These are phyloP conservation scores for Boletus bicolor DNA, from an alignment of 768 basidiomycete genomes.

Conservation along the genomic window DNA sequence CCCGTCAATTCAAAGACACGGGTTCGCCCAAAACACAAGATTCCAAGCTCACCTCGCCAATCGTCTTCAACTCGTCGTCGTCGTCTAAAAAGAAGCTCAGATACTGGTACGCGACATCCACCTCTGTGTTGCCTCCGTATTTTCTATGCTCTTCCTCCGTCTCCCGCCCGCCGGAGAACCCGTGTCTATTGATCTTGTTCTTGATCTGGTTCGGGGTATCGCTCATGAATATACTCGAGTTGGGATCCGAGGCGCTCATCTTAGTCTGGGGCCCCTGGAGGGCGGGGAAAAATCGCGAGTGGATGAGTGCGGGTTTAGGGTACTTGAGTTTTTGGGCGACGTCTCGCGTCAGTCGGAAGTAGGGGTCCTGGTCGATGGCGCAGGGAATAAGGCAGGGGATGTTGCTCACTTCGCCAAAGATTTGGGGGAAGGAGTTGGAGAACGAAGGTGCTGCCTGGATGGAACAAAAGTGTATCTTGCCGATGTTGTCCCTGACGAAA, in stretches of 20 bases:
- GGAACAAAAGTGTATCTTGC: conserved; percentile 94
- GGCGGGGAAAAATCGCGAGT: conserved; percentile 97
- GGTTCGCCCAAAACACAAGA: no score
- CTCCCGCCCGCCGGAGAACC: conserved; percentile 93
- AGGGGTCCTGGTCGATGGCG: conserved; percentile 96
- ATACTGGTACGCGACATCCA: conserved; percentile 96
- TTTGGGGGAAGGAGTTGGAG: conserved; percentile 98
- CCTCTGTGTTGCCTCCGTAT: conserved; percentile 88
- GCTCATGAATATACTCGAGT: conserved; percentile 94
- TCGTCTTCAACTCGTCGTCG: conserved; percentile 76
- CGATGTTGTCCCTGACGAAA: conserved; percentile 86
- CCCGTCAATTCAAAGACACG: not conserved
- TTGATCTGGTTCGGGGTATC: conserved; percentile 93
- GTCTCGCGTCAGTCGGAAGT: conserved; percentile 97
- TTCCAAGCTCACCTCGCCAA: conserved; percentile 58
- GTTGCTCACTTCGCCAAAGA: conserved; percentile 79
- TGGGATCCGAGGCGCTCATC: conserved; percentile 96
- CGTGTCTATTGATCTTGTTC: conserved; percentile 95
- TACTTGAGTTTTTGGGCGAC: conserved; percentile 92
- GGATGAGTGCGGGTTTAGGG: conserved; percentile 88
- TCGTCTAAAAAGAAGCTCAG: conserved; percentile 93
- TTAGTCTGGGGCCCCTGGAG: conserved; percentile 97
- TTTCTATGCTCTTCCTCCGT: conserved; percentile 93
- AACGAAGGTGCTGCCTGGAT: conserved; percentile 96
- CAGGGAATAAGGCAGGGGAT: conserved; percentile 95